Base-by-base conservation (phyloP, 2,329 filamentous ascomycete species). In the Gaeumannomyces tritici region DNA sequence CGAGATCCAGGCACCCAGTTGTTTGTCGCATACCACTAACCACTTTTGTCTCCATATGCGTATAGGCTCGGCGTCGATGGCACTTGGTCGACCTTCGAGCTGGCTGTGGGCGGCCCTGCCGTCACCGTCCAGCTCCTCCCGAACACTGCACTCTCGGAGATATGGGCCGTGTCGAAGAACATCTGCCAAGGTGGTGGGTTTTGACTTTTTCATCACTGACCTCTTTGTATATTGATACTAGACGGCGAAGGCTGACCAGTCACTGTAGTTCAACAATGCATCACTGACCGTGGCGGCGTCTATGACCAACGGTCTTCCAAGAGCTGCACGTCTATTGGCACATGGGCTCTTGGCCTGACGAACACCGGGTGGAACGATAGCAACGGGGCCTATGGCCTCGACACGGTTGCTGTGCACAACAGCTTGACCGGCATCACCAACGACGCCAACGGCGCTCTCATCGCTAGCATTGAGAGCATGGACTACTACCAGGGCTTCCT, bases 81-180 rank as follows among this genome's bases (percentile, higher is more conserved):
- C 12, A 80, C 80, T 65, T 93, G 89, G 89, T 91, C 88, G 21
- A 84, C 87, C 8, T 84, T 90, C 66, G 79, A 77, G 15, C 77
- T 92, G 64, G 82, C 76, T 67, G 78, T 82, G 26, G 86, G 85
- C 9, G 60, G 64, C 9, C 68, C 70, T 18, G 62, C 66, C 2
- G 70, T 72, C 63, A 73, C 75, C 62, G 75, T 85, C 42, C 80
- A 83, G 66, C 79, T 86, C 60, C 76, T 83, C 15, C 79, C 87
- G 61, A 90, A 87, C 69, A 91, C 88, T 7, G 80, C 83, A 15
- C 79, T 87, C 55, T 89, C 89, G 47, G 88, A 91, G 72, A 85
- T 88, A 56, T 91, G 88, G 88, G 81, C 85, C 3, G 76, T 91
- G 54, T 79, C 86, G 61, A 75, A 80, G 2, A 81, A 81, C 33